Conservation (phyloP, 1,284 basidiomycete species). For the Fistulinella cinereoalba region DNA sequence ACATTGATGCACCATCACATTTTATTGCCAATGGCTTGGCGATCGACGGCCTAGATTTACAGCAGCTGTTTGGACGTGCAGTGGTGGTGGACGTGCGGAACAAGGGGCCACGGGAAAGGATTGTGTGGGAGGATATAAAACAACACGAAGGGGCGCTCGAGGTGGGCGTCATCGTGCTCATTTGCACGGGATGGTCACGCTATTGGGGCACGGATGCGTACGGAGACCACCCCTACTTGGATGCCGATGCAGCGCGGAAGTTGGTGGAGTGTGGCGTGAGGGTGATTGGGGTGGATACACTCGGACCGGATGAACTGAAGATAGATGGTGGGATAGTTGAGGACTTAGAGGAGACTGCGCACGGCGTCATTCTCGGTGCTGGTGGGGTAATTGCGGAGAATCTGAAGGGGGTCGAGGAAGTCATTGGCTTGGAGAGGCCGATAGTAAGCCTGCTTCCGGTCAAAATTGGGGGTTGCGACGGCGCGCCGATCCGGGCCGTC, state of each 20-base stretch:
- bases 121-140: constrained; percentile 48
- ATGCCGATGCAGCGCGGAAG: constrained; percentile 44
- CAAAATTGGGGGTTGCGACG: constrained; percentile 57
- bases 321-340: constrained; percentile 26
- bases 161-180: constrained; percentile 41
- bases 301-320: constrained; percentile 56
- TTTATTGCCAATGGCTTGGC: constrained; percentile 50
- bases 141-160: constrained; percentile 30
- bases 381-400: constrained; percentile 65
- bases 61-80: constrained; percentile 47
- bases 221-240: constrained; percentile 58
- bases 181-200: constrained; percentile 61
- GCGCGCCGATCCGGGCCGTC: constrained; percentile 60
- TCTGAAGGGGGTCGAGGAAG: constrained; percentile 48
- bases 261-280: constrained; percentile 51
- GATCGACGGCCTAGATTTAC: constrained; percentile 53
- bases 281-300: constrained; percentile 56
- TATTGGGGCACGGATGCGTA: constrained; percentile 51
- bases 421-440: constrained; percentile 40
- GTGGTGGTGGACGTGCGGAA: constrained; percentile 48
- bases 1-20: constrained; percentile 70
- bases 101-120: constrained; percentile 43
- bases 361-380: constrained; percentile 52
- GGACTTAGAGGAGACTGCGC: constrained; percentile 37
- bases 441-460: constrained; percentile 55